Evolutionary conservation across 768 basidiomycete genomes (phyloP), one percentile per base, ranked within the genome.

Genomic region (Auricularia sp.): DNA sequence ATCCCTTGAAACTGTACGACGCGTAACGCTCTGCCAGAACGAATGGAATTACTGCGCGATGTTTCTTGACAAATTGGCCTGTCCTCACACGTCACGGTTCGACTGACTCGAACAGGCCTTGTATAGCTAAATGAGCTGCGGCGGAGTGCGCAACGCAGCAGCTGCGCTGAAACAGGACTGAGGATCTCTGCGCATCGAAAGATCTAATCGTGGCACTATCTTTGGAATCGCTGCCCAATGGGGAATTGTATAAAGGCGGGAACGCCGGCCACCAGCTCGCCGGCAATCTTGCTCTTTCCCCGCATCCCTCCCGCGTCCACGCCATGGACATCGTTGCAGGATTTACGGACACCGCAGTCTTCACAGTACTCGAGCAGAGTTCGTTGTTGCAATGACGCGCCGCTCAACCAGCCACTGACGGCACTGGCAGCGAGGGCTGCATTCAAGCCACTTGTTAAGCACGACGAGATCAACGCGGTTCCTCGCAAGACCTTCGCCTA

Each of bases 401-500:
- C 29, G 29, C 29, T 29, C 29, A 29, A 29, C 29, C 29, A 29
- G 45, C 37, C n/a, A 18, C 36, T 24, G 51, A 44, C 16, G 34
- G 16, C 6, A 51, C 16, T 18, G 18, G 5, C 67, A 86, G 85
- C 85, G 29, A 69, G 78, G 45, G 72, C 73, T 16, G 80, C 80
- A 1, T 83, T 87, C 63, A 71, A 76, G 16, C 84, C 83, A 1
- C 66, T 85, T 10, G 72, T 88, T 10, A 80, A 79, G 11, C 79
- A 79, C 7, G 70, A 71, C 2, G 73, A 78, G 7, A 88, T 89
- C 45, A 69, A 77, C 18, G 73, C 75, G 61, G 76, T 82, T n/a
- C 76, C 82, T 2, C 74, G 76, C 58, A 81, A 78, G 69, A 83
- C 84, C 0, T 86, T 87, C 75, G 74, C 79, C 62, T 89, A 84